Evolutionary conservation across 2,329 filamentous ascomycete species (phyloP), one percentile per base, ranked within the genome.

Genomic region (Penicillium concentricum): DNA sequence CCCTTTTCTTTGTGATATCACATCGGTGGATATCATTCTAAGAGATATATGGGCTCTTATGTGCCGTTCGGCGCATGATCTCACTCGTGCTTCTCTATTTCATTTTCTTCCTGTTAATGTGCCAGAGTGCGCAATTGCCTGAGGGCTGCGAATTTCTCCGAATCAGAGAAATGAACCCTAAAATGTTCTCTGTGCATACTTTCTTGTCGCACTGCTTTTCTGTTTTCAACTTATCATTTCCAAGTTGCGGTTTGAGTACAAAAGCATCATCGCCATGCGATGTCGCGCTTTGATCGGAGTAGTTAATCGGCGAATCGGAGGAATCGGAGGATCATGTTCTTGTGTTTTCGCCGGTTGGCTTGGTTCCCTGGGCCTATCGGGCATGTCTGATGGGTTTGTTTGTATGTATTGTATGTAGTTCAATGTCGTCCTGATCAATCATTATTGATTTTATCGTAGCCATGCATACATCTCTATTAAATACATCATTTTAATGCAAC

Each of bases 401-500:
- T 35, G 32, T 39, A 50, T 34, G 28, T 26, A 26, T 28, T 35
- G 28, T 32, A 35, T 15, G n/a, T 18, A 45, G 13, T 44, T 10
- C 2, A 30, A 50, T n/a, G 13, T 30, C 18, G 5, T 30, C 9
- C 10, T 30, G 24, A 30, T 22, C 28, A 35, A 46, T 34, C 13
- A 22, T 28, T 1, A 4, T 34, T 26, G 16, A 20, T 34, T 42
- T 18, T 24, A 15, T 35, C 16, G 7, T 51, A 24, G 13, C 15
- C 32, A 15, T 24, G 30, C 24, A 35, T 22, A 34, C 20, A 24
- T 51, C 20, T 22, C 8, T 35, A 45, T 26, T 7, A 22, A 10
- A 26, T 26, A 45, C 20, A 51, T 26, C 66, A 10, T 68, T 70
- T 47, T 58, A 67, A 22, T 66, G 71, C 41, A 70, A 71, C 26